Conservation (phyloP, 73 alveolate genomes). For the Paramecium sexaurelia region DNA sequence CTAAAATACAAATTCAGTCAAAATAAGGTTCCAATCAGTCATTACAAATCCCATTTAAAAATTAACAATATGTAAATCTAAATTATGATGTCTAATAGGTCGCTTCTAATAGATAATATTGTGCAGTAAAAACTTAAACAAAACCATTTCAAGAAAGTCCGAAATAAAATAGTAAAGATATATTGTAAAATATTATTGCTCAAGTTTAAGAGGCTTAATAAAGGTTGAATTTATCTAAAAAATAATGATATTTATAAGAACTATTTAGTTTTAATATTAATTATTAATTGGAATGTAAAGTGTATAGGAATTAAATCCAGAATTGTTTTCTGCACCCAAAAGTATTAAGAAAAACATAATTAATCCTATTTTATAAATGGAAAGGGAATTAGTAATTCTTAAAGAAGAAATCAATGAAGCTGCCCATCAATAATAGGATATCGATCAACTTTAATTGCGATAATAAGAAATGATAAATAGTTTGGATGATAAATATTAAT, state of each 20-base stretch:
- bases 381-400: neutral
- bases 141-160: conserved; percentile 25
- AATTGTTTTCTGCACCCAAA: neutral
- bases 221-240: neutral
- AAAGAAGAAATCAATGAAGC: neutral
- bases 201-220: neutral
- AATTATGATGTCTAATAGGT: neutral
- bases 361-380: neutral
- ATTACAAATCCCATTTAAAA: neutral
- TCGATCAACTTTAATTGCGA: neutral
- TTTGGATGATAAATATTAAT: neutral
- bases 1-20: neutral
- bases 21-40: neutral
- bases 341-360: neutral
- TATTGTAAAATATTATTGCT: neutral
- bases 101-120: neutral
- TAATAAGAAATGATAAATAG: too few species aligned
- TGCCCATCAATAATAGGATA: neutral
- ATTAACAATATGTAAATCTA: neutral
- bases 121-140: neutral
- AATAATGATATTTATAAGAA: neutral
- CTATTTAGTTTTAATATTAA: neutral
- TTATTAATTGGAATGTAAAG: neutral
- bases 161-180: neutral
- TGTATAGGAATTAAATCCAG: neutral